Evolutionary conservation across 148 eudicot genomes (phyloP), one percentile per base, ranked within the genome.

Genomic region (Rhododendron ferrugineum): DNA sequence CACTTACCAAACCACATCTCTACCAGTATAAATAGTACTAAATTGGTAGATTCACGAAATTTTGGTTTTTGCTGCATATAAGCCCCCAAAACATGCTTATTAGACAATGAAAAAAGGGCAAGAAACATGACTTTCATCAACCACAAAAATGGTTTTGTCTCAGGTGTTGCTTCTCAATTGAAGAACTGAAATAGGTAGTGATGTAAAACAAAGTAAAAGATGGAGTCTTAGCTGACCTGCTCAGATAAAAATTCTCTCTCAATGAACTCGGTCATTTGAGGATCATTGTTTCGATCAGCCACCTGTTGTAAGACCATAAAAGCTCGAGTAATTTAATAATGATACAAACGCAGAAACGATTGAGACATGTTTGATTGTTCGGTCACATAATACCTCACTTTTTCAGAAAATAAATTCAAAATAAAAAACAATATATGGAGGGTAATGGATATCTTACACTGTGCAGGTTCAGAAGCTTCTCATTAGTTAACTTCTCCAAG

Each of bases 401-500:
- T n/a, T 14, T n/a, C 32, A 28, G 28, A 3, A 4, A 78, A 79
- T 49, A 11, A 49, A 49, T 30, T 30, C 40, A 49, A 52, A 80
- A 15, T 3, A 80, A 52, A 80, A 52, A 80, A 80, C 26, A 1
- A 79, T 16, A 13, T 7, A 23, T 11, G 16, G 56, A 13, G 34
- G 37, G 58, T 11, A 28, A 28, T 30, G 42, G 6, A 80, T 80
- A 32, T 81, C 72, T 89, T 92, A 94, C 98, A 54, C 77, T 73
- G 85, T 94, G 98, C 83, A 94, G 78, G 70, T 84, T 87, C 84
- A 94, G 81, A 83, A 95, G 92, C 80, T 95, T 95, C 84, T 92
- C 95, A 86, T 95, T 95, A 42, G 87, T 85, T 26, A 95, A 90
- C 90, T 95, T 95, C 94, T 95, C 98, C 88, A 95, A 85, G 62